Base-by-base conservation (phyloP, 768 basidiomycete species). In the Terana coerulea region DNA sequence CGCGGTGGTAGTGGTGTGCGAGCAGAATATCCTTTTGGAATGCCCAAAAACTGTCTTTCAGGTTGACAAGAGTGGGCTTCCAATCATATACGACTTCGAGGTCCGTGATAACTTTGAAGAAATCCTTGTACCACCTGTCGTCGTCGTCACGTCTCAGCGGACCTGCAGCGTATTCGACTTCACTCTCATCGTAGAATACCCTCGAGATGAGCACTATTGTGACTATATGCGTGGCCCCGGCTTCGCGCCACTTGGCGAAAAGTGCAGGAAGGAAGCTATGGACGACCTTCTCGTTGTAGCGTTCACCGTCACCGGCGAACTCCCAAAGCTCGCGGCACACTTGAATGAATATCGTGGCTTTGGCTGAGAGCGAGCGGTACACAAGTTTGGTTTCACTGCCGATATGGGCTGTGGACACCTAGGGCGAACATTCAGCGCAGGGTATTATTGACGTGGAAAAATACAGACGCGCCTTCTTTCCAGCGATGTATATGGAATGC, bases 261-360 rank as follows among this genome's bases (percentile, higher is more conserved):
- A 98, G 78, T 12, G 88, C 80, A 1, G 95, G 94, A 7, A 99
- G 80, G 72, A 98, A 98, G 3, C 94, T 91, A 64, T 98, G 94
- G 2, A 95, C 88, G n/a, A 95, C 89, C 71, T 98, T 98, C 66
- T 98, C 97, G 64, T 91, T 88, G 69, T 88, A 93, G 5, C 95
- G 82, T 66, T 97, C 94, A 21, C 97, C 97, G 55, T 98, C 97
- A 30, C 91, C 93, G 21, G 94, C 81, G 63, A 98, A 98, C 61
- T 97, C 91, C 91, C 92, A 98, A 49, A 97, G 81, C 64, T 98
- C 97, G 42, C 86, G 82, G 65, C 93, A 95, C 14, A 99, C 88
- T 74, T 98, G 95, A 42, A 99, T 92, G 67, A 97, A 95, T 50
- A 98, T 86, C 17, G 91, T 97, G 30, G 88, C 79, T 62, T 88